These are phyloP conservation scores for Pseudogymnoascus sp. DNA, from an alignment of 2,329 filamentous ascomycete genomes.

Conservation along the genomic window DNA sequence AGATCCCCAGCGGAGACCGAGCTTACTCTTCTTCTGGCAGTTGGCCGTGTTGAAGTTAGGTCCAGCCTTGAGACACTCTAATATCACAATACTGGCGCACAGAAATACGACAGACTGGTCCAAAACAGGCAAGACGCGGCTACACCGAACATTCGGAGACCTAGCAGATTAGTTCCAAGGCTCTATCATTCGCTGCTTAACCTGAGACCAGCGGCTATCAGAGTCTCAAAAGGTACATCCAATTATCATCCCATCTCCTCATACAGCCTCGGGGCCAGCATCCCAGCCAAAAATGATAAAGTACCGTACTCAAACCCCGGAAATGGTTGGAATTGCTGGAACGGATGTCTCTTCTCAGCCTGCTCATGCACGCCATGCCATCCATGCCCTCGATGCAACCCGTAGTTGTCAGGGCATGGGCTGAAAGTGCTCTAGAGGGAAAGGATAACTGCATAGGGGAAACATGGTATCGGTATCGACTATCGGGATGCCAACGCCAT, in stretches of 20 bases:
- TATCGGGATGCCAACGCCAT: background rate
- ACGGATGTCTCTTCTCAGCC: background rate
- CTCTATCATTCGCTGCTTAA: background rate
- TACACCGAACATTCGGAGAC: conserved; percentile 3
- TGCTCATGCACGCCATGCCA: background rate
- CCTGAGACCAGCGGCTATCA: conserved; percentile 1
- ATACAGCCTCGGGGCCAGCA: background rate
- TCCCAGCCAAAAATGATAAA: background rate
- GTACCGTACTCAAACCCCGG: background rate
- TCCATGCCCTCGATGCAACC: background rate
- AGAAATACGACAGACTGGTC: background rate
- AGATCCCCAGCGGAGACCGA: background rate
- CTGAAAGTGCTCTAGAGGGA: background rate
- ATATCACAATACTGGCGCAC: background rate
- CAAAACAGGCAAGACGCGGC: background rate
- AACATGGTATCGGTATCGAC: conserved; percentile 1
- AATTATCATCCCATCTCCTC: background rate
- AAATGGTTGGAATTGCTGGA: background rate
- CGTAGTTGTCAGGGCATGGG: background rate
- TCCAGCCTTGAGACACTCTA: background rate
- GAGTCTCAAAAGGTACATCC: background rate
- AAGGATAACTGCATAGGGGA: background rate
- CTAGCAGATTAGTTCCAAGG: background rate
- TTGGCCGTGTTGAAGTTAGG: background rate
- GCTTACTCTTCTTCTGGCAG: background rate